phyloP scores from a whole-genome alignment of 2,329 filamentous ascomycete species.

The Colletotrichum higginsianum region DNA sequence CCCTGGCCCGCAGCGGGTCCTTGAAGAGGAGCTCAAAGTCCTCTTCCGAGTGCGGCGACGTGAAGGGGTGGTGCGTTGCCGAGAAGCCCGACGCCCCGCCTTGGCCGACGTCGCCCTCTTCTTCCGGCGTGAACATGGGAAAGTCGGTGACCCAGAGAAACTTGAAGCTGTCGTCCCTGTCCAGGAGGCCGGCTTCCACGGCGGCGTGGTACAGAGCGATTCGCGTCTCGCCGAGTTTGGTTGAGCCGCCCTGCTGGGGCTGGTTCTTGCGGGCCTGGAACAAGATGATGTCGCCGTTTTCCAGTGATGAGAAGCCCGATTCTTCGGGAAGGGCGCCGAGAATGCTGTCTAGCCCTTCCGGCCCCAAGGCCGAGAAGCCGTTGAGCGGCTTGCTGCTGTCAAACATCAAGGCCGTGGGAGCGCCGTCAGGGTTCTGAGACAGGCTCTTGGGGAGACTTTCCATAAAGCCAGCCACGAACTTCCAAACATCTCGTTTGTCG shows the following conservation, averaged over 20 bases:
- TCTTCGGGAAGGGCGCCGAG: slow-evolving; percentile 47
- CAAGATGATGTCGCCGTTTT: slow-evolving; percentile 84
- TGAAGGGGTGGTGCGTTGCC: slow-evolving; percentile 96
- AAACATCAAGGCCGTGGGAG: slow-evolving; percentile 83
- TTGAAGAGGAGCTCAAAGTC: slow-evolving; percentile 83
- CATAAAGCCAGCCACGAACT: slow-evolving; percentile 80
- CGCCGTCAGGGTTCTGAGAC: slow-evolving; percentile 79
- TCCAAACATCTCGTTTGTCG: slow-evolving; percentile 66
- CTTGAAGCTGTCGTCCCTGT: slow-evolving; percentile 65
- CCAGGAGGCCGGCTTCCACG: slow-evolving; percentile 72
- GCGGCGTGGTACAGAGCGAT: slow-evolving; percentile 78
- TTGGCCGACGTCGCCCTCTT: slow-evolving; percentile 79
- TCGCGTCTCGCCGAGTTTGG: slow-evolving; percentile 79
- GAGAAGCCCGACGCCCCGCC: slow-evolving; percentile 85
- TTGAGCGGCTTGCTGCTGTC: slow-evolving; percentile 81
- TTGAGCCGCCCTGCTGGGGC: slow-evolving; percentile 80
- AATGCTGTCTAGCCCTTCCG: slow-evolving; percentile 49
- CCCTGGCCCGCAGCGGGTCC: slow-evolving; percentile 80
- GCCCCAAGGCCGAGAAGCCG: slow-evolving; percentile 83
- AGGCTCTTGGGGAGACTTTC: slow-evolving; percentile 73
- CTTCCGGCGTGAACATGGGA: slow-evolving; percentile 88
- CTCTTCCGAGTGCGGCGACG: slow-evolving; percentile 79
- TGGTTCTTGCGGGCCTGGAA: slow-evolving; percentile 82
- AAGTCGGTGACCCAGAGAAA: slow-evolving; percentile 94
- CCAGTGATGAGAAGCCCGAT: slow-evolving; percentile 54